Evolutionary conservation across 768 basidiomycete genomes (phyloP).

Genomic region (Arthromyces matolae): DNA sequence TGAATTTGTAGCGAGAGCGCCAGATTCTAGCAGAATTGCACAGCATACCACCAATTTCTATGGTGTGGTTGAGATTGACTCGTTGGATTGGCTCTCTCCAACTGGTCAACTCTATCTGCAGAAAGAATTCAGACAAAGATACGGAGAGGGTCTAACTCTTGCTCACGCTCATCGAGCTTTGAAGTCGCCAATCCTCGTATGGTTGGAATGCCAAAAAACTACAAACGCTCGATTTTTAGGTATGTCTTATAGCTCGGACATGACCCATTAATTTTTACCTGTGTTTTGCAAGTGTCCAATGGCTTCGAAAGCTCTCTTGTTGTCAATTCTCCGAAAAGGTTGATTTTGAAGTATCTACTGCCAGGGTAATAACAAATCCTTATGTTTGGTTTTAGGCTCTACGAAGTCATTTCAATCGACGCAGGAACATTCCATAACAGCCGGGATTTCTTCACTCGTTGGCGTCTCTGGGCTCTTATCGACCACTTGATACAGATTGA

Average conservation of each 20-base stretch:
- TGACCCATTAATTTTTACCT: neutral
- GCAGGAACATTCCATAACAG: constrained; percentile 37
- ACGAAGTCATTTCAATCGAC: constrained; percentile 45
- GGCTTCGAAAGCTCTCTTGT: constrained; percentile 16
- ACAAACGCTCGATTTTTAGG: constrained; percentile 38
- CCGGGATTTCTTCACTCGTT: constrained; percentile 49
- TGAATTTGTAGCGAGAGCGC: constrained; percentile 33
- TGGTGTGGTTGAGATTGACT: constrained; percentile 45
- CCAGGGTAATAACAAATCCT: too few relatives aligned
- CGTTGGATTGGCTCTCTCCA: constrained; percentile 47
- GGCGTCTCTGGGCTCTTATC: constrained; percentile 45
- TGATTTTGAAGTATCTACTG: neutral
- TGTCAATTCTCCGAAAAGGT: constrained; percentile 19
- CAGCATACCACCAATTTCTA: constrained; percentile 42
- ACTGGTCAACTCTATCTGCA: constrained; percentile 39
- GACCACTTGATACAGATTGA: constrained; percentile 38
- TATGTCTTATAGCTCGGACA: constrained; percentile 8
- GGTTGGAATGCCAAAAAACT: constrained; percentile 39
- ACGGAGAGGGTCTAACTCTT: constrained; percentile 32
- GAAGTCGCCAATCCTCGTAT: constrained; percentile 37
- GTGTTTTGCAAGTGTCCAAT: constrained; percentile 12
- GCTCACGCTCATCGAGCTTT: constrained; percentile 15
- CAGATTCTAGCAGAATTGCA: constrained; percentile 17
- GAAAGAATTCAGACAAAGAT: constrained; percentile 40
- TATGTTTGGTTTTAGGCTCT: constrained; percentile 27